Percentiles rank a stretch among this genome's conserved stretches.
Conservation (phyloP, 352 stramenopile species). For the Phytophthora quininea region DNA sequence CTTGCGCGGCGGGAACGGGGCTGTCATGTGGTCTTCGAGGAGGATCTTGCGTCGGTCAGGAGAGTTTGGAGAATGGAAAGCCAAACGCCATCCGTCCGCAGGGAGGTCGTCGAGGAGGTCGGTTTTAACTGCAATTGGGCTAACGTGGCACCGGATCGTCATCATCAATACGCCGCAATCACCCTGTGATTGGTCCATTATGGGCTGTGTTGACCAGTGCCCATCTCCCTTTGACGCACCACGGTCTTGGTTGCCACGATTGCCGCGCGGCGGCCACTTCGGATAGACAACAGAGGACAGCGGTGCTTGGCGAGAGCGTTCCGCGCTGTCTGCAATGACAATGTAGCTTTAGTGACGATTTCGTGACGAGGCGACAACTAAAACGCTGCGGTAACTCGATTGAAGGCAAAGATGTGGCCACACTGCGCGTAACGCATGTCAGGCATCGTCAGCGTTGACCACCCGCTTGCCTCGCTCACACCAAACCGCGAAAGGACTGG, state of each 20-base stretch:
- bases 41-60: not conserved
- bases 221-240: not conserved
- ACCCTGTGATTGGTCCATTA: not conserved
- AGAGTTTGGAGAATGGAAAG: slow-evolving; percentile 14
- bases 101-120: not conserved
- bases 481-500: too few species aligned
- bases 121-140: slow-evolving; percentile 1
- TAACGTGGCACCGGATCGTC: not conserved
- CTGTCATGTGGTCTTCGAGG: slow-evolving; percentile 9
- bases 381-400: too few species aligned
- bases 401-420: too few species aligned
- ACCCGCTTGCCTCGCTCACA: too few species aligned
- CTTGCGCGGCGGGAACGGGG: slow-evolving; percentile 14
- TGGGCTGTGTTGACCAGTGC: not conserved
- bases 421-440: too few species aligned
- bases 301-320: too few species aligned
- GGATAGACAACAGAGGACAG: too few species aligned
- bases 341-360: too few species aligned
- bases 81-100: not conserved
- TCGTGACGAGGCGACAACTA: too few species aligned
- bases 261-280: not conserved
- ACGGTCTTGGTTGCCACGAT: slow-evolving; percentile 1
- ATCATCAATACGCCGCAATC: not conserved
- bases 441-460: too few species aligned
- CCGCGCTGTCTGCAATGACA: too few species aligned